Evolutionary conservation across 2,329 filamentous ascomycete species (phyloP).

Genomic region (Hymenoscyphus albidus): DNA sequence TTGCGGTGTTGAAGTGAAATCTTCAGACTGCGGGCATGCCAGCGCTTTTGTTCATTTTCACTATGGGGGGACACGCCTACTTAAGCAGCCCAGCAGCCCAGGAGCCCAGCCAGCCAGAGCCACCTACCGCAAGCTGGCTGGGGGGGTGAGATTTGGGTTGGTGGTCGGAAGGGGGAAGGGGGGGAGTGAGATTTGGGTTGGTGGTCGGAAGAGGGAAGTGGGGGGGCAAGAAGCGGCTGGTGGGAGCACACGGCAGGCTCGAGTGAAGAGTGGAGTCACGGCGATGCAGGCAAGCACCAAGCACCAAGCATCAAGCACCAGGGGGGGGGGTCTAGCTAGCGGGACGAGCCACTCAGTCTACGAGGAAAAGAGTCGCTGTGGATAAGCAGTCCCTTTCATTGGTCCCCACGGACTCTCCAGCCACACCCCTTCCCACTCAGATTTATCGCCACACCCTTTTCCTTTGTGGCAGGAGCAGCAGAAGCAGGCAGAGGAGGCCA

Average conservation of each 20-base stretch:
- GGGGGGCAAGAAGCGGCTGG: conserved; percentile 5
- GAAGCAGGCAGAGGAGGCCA: neutral
- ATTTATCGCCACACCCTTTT: neutral
- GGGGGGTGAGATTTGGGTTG: conserved; percentile 10
- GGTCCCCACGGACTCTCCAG: neutral
- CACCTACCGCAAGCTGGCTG: neutral
- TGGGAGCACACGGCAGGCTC: neutral
- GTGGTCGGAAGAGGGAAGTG: neutral
- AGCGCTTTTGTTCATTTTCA: conserved; percentile 18
- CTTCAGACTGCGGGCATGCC: conserved; percentile 22
- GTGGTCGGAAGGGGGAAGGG: neutral
- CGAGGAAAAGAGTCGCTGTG: neutral
- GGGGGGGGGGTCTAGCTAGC: neutral
- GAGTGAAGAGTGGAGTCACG: neutral
- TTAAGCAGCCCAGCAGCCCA: neutral
- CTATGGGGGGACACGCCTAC: too few species aligned
- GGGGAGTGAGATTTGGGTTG: conserved; percentile 10
- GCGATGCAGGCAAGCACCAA: neutral
- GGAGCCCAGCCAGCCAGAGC: neutral
- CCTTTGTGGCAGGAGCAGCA: too few species aligned
- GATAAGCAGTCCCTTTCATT: neutral
- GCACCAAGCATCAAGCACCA: neutral
- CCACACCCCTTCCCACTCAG: neutral
- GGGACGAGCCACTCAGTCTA: neutral
- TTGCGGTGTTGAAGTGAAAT: conserved; percentile 23